Base-by-base conservation (phyloP, 2,329 filamentous ascomycete species). In the Hansfordia pulvinata region DNA sequence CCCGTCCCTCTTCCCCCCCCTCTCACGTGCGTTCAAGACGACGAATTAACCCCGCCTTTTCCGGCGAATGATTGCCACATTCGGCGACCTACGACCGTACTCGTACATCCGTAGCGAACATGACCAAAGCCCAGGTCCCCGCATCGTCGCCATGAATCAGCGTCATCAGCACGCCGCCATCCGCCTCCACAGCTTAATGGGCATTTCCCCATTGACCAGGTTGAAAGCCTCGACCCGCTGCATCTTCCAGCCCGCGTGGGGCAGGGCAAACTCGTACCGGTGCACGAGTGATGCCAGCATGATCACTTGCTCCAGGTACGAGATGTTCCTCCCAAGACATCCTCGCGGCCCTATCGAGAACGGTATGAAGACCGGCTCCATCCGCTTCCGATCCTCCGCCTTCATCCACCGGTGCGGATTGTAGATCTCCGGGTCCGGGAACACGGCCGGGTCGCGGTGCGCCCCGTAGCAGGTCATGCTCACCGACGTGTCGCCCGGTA, bases 281-380 rank as follows among this genome's bases (percentile, higher is more conserved):
- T 57, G 52, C 0, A 64, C 41, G 10, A 62, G 34, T 2, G 50
- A 52, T 1, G 56, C 56, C 10, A 62, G 16, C 2, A 58, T 31
- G 5, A 62, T 50, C 2, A 52, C 53, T 37, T 65, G 58, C 38
- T 65, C 60, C 7, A 65, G 40, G 30, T 60, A 47, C 4, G 43
- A 47, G 10, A 53, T 51, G 17, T 52, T 53, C 17, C 49, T 41
- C 1, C 38, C 38, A 6, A 43, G 41, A 25, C 40, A 43, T 1
- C 38, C 36, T 19, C 39, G 27, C 3, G 37, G 36, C 9, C 40
- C 36, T 17, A 35, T 38, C 9, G 36, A 35, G 30, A 62, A 62
- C 1, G 54, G 42, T 14, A 57, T 37, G 27, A 59, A 53, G 11
- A 47, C 50, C 4, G 46, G 41, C 33, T 54, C 49, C 24, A 55